These are phyloP conservation scores for Penicillium brevicompactum DNA, from an alignment of 2,329 filamentous ascomycete species.

Conservation along the genomic window DNA sequence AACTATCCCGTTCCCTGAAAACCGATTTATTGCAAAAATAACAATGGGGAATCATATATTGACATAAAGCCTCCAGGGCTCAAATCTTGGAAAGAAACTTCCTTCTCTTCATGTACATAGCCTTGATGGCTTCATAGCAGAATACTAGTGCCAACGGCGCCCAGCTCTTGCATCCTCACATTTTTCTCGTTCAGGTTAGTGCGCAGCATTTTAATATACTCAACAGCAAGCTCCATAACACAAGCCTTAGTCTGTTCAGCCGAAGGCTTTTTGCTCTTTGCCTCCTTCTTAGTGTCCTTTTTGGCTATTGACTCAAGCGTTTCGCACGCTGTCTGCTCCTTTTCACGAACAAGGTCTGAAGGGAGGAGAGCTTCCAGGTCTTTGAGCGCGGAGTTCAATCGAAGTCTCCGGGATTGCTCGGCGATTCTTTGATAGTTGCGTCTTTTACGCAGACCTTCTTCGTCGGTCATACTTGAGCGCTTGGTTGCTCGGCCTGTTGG, in stretches of 20 bases:
- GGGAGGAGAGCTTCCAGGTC: neutral
- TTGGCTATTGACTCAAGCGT: neutral
- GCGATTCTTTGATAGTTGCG: neutral
- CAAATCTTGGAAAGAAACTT: neutral
- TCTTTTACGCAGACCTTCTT: neutral
- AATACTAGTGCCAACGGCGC: neutral
- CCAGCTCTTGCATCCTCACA: neutral
- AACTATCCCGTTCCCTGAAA: too few relatives aligned
- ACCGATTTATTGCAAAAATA: too few relatives aligned
- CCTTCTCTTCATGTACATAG: neutral
- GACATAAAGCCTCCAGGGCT: neutral
- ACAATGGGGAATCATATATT: neutral
- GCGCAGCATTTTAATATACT: neutral
- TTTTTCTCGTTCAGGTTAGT: neutral
- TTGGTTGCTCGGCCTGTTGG: neutral
- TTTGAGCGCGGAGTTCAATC: neutral
- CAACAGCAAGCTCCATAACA: neutral
- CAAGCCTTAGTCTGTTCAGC: neutral
- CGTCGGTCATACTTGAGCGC: neutral
- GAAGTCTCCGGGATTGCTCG: neutral
- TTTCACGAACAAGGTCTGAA: neutral
- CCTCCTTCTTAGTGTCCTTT: neutral
- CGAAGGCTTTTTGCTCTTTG: neutral
- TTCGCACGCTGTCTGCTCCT: neutral
- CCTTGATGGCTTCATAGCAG: neutral